Conservation (phyloP, 148 eudicot genomes). For the Bassia scoparia region DNA sequence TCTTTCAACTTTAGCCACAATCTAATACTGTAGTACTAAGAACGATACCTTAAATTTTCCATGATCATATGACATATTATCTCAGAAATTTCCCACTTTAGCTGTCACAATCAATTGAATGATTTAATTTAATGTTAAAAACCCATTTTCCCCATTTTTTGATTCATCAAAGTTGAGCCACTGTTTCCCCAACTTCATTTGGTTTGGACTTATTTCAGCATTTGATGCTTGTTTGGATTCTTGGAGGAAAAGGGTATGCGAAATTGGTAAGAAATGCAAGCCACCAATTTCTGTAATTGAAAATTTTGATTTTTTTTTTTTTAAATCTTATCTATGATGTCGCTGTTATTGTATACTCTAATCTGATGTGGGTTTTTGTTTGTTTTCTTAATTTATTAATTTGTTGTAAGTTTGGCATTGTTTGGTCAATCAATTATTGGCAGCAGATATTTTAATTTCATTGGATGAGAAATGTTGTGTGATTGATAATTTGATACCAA, state of each 20-base stretch:
- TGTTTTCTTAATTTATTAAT: neutral
- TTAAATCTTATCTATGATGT: slow-evolving; percentile 14
- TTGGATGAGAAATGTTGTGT: slow-evolving; percentile 45
- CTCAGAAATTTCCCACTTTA: slow-evolving; percentile 6
- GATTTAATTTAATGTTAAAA: too few species aligned
- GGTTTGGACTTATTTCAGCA: too few species aligned
- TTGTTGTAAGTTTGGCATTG: neutral
- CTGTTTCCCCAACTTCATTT: too few species aligned
- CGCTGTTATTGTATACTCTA: slow-evolving; percentile 16
- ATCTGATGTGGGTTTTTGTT: slow-evolving; percentile 24
- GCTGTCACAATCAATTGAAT: neutral
- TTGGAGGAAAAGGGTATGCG: slow-evolving; percentile 17
- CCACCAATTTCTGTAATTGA: slow-evolving; percentile 13
- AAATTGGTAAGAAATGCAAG: neutral
- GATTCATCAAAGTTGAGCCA: slow-evolving; percentile 17
- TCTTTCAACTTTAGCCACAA: slow-evolving; percentile 17
- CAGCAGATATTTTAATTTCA: slow-evolving; percentile 21
- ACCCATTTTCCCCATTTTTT: slow-evolving; percentile 2
- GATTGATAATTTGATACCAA: slow-evolving; percentile 33
- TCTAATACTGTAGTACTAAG: too few species aligned
- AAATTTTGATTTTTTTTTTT: neutral
- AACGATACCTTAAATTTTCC: neutral
- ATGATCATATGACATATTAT: neutral
- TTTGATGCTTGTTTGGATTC: slow-evolving; percentile 13
- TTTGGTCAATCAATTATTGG: slow-evolving; percentile 6